Evolutionary conservation across 106 monocot species (phyloP), one percentile per base, ranked within the genome.

Genomic region (Acorus calamus): DNA sequence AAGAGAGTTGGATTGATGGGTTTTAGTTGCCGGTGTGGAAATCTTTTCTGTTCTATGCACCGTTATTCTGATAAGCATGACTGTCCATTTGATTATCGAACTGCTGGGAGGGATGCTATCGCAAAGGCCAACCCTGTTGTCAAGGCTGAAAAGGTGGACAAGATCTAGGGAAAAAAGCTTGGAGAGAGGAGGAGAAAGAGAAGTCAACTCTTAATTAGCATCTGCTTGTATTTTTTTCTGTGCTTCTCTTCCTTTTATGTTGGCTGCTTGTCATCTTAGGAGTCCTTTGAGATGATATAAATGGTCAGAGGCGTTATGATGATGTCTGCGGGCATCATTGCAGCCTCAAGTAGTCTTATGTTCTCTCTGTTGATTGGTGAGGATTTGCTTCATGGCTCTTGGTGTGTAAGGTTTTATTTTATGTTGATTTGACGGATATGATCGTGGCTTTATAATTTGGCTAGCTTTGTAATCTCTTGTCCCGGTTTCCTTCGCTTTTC

Each of bases 31-130:
- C 76, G 72, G 0, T 81, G 81, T 14, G 77, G 73, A 8, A 77
- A 74, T 61, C 10, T 74, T 3, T 81, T 66, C 51, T 81, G 81
- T 55, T 28, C 73, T 2, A 42, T 46, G 5, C 81, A 81, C 13
- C 77, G 81, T n/a, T 81, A 77, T 7, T 73, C 81, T 13, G 81
- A 81, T 55, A 81, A 74, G 66, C 81, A 81, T 14, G 49, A 73
- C 11, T 81, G 81, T 44, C 50, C 44, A 4, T 81, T 74, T 57
- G 81, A 81, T 52, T 81, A 77, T 54, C 62, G 56, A 43, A 50
- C 69, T 7, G 73, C 73, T 2, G 81, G 44, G 41, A 63, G 73
- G 50, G 69, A 77, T 55, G 65, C 68, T 2, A 77, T 81, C 43
- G 69, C 77, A 14, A 81, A 81, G 50, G 77, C 73, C 8, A 81